Evolutionary conservation across 257 asterid species (phyloP).

Genomic region (Nicotiana sylvestris): DNA sequence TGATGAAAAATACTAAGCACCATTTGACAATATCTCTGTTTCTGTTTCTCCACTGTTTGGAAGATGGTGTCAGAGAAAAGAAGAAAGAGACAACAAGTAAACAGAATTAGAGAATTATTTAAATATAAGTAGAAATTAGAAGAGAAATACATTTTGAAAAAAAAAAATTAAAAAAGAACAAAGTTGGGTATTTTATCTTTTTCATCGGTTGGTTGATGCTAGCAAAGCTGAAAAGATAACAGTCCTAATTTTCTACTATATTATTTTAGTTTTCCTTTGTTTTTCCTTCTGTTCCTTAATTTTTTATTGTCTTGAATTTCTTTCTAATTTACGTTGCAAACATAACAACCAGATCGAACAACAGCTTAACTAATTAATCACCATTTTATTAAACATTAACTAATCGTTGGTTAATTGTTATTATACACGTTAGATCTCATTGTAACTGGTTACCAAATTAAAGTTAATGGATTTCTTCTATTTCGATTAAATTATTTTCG

Average conservation of each 20-base stretch:
- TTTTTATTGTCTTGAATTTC: not conserved
- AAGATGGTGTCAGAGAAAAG: constrained; percentile 14
- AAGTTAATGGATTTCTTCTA: not conserved
- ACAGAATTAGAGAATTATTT: not conserved
- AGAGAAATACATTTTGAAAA: not conserved
- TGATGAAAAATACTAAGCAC: constrained; percentile 16
- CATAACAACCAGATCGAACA: constrained; percentile 3
- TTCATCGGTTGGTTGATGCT: constrained; percentile 17
- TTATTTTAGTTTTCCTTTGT: not conserved
- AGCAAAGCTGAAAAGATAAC: not conserved
- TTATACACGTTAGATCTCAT: not conserved
- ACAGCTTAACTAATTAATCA: constrained; percentile 8
- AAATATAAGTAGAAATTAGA: not conserved
- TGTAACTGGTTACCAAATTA: not conserved
- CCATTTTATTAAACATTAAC: not conserved
- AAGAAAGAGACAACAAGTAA: constrained; percentile 22
- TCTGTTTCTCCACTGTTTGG: constrained; percentile 16
- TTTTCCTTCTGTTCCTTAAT: not conserved
- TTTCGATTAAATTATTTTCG: not conserved
- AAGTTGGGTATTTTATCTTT: constrained; percentile 11
- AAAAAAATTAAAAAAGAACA: not conserved
- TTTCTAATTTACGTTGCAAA: not conserved
- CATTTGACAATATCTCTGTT: constrained; percentile 30
- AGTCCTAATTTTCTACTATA: not conserved
- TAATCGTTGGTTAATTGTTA: constrained; percentile 2